These are phyloP conservation scores for Tephrocybe sp. DNA, from an alignment of 768 basidiomycete species.

Conservation along the genomic window DNA sequence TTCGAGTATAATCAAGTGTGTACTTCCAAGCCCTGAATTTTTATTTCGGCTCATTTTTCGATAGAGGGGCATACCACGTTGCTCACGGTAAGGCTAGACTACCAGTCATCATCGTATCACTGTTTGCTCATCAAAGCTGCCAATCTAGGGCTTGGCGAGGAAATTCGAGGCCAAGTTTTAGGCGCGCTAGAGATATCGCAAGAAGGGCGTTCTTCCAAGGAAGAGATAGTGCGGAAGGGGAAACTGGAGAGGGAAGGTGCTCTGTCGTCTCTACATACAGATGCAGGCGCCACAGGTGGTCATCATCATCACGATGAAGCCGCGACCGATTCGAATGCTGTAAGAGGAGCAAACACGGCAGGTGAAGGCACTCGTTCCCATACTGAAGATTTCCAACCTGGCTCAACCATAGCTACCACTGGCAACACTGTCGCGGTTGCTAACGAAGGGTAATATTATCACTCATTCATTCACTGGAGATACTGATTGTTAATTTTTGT, in stretches of 20 bases:
- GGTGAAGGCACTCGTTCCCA: background rate
- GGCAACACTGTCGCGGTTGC: background rate
- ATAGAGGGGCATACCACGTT: background rate
- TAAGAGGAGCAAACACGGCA: too few species aligned
- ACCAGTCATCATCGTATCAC: too few species aligned
- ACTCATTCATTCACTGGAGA: too few species aligned
- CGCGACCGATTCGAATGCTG: too few species aligned
- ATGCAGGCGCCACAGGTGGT: background rate
- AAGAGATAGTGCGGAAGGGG: conserved; percentile 36
- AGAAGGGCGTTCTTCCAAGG: conserved; percentile 28
- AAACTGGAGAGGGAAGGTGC: conserved; percentile 39
- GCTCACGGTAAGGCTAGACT: background rate
- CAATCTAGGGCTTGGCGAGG: conserved; percentile 41
- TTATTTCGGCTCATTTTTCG: background rate
- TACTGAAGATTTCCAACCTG: too few species aligned
- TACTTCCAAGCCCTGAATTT: background rate
- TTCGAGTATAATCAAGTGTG: background rate
- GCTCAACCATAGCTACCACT: background rate
- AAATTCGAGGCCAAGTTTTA: conserved; percentile 41
- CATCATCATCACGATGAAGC: background rate
- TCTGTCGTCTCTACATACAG: too few species aligned
- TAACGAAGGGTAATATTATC: too few species aligned
- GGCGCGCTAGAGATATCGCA: conserved; percentile 38
- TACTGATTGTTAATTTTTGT: too few species aligned
- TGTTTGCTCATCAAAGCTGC: background rate